A percentile compares a stretch with the other conserved stretches of the same genome.
phyloP scores from a whole-genome alignment of 495 filamentous ascomycete species.

The Talaromyces ruber region DNA sequence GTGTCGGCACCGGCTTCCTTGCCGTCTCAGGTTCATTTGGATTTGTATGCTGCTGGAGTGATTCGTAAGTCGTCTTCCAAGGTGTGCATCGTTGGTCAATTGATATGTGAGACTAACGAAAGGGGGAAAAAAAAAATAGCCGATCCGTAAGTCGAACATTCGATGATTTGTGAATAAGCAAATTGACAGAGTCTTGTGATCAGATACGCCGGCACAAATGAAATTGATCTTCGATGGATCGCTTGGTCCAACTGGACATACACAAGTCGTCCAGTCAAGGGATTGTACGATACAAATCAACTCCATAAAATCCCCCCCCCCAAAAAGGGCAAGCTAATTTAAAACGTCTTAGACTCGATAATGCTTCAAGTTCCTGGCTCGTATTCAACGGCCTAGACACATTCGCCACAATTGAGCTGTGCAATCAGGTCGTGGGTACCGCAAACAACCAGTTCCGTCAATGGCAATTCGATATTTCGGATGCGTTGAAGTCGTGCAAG shows the following conservation, averaged over 20 bases:
- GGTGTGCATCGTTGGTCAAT: neutral
- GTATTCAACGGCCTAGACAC: constrained; percentile 62
- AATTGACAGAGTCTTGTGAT: neutral
- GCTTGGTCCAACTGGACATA: constrained; percentile 56
- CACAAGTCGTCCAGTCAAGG: constrained; percentile 38
- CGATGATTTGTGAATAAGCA: neutral
- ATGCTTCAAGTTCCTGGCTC: constrained; percentile 37
- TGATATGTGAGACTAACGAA: constrained; percentile 3
- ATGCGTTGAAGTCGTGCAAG: constrained; percentile 37
- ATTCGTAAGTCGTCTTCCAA: constrained; percentile 26
- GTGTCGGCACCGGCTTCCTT: constrained; percentile 49
- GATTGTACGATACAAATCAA: constrained; percentile 26
- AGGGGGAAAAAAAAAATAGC: no score
- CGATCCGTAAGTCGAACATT: constrained; percentile 38
- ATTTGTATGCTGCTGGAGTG: constrained; percentile 43
- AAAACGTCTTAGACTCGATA: constrained; percentile 9
- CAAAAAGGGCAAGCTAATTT: constrained; percentile 10
- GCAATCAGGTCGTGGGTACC: constrained; percentile 48
- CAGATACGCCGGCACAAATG: constrained; percentile 48
- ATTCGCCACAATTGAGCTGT: constrained; percentile 53
- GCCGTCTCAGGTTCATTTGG: constrained; percentile 57
- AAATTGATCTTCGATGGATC: constrained; percentile 56
- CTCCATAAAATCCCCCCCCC: neutral
- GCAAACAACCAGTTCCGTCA: constrained; percentile 69
- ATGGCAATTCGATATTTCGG: constrained; percentile 58